Base-by-base conservation (phyloP, 371 early-diverging fungal species). In the Apophysomyces variabilis region DNA sequence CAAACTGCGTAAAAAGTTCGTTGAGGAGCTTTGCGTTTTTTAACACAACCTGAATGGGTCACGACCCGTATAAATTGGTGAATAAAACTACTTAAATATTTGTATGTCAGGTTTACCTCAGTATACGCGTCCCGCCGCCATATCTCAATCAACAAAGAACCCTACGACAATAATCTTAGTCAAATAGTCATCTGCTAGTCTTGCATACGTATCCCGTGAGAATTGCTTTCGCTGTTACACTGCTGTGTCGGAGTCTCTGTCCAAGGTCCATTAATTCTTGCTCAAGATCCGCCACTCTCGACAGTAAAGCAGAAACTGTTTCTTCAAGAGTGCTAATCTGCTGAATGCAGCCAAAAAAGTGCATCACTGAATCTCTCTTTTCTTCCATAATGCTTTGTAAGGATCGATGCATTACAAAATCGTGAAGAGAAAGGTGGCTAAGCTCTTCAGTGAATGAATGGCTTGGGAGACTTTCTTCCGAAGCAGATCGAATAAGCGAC, bases 61-160 rank as follows among this genome's bases (percentile, higher is more conserved):
- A n/a, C 21, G 16, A 14, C 7, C 7, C 47, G 47, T 47, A 35
- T 5, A 21, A n/a, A 57, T 32, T 0, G 32, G 6, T 50, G 12
- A 37, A 58, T 26, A 65, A 21, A 35, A 26, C 32, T 26, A 12
- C 12, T 46, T 39, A 18, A 6, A 1, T 61, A 36, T 43, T n/a
- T 4, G 16, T 21, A 9, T 50, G 21, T 16, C 21, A 3, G 9
- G 0, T 6, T 3, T 67, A 71, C 68, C 57, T 71, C 59, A 41
- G 68, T 37, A 39, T 71, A 71, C 58, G 56, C 58, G 32, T 65
- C 65, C 47, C 71, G 64, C 46, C 71, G 57, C 71, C 71, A 71
- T 56, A 68, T 16, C 50, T 71, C 71, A 43, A 64, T 65, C 26
- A 71, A 38, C 6, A 68, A 39, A 9, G 65, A 8, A n/a, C 71